Base-by-base conservation (phyloP, 495 filamentous ascomycete genomes). In the Daldinia grandis region DNA sequence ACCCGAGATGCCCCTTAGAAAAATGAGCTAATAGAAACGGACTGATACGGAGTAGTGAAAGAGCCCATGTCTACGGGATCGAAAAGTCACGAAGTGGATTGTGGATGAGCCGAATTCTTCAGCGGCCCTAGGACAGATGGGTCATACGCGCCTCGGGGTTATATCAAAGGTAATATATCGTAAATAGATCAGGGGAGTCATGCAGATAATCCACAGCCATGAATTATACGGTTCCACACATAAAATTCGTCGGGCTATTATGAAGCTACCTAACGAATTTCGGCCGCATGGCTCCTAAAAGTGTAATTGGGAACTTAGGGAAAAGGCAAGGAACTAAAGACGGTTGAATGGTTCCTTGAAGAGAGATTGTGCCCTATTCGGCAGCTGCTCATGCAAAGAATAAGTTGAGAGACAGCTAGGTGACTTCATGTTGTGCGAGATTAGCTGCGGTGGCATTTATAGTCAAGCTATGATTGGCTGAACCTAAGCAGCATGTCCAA, bases 161-260 rank as follows among this genome's bases (percentile, higher is more conserved):
- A 78, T 78, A 79, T 76, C 74, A 55, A 72, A 47, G 37, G 70
- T 57, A 78, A 78, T 79, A 76, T 81, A 77, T 69, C 58, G 61
- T 64, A 72, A 71, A 69, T 69, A 78, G 71, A 73, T 65, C 40
- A 68, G 74, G 69, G 56, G 78, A 80, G 80, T 78, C 64, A 79
- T 78, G 80, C 78, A 79, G 50, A 50, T 28, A 62, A n/a, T 15
- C 56, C 19, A 28, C 28, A 64, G 44, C 60, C 60, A 50, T 57
- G 31, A 53, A 72, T 42, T 72, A 38, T 33, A 64, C 49, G 58
- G 55, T 56, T 57, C 44, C 51, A 40, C 40, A 58, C 35, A 38
- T 28, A 24, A 58, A 60, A 54, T 5, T 27, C 37, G 44, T 73
- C 70, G 65, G 70, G 70, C 57, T 65, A 33, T 57, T 53, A 28